Evolutionary conservation across 129 eudicot species (phyloP), one percentile per base, ranked within the genome.

Genomic region (Arctium lappa): DNA sequence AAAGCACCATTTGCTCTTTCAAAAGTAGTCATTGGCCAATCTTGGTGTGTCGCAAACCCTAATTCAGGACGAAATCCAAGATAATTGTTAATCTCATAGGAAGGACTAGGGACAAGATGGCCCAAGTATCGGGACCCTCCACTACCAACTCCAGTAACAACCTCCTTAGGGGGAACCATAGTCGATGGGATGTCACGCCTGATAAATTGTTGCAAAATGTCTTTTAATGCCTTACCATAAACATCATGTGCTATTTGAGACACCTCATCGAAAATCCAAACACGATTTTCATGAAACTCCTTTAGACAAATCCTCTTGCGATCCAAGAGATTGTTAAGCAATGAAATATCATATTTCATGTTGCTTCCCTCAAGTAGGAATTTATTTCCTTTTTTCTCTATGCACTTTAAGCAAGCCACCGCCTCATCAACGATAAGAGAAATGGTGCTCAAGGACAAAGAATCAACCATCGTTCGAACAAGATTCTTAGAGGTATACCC

Each of bases 161-260:
- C 80, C 42, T 76, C 70, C 29, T 10, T 31, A 16, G 69, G 76
- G n/a, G 39, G 13, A 7, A n/a, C 29, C 13, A 31, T 10, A 12
- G n/a, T 36, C 6, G 33, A 27, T 22, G 34, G 77, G 10, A 4
- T 18, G 12, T 44, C 69, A 76, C 32, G 30, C 32, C 44, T 46
- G 13, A 65, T 16, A 48, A 48, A 3, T 6, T n/a, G 46, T 1
- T 12, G 8, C 22, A 88, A 7, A 66, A 88, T 86, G 34, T 88
- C 91, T 1, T 76, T 65, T 12, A 88, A 77, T 18, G 82, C 89
- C 70, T 73, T 81, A 3, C 18, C 18, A 81, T 80, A 86, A n/a
- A 89, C 82, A 18, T 81, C 81, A 12, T 65, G 74, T 9, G 86
- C 68, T 34, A 81, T 74, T 6, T 9, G 22, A 2, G 80, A 74